Evolutionary conservation across 345 rosid genomes (phyloP).

Genomic region (Carallia brachiata): DNA sequence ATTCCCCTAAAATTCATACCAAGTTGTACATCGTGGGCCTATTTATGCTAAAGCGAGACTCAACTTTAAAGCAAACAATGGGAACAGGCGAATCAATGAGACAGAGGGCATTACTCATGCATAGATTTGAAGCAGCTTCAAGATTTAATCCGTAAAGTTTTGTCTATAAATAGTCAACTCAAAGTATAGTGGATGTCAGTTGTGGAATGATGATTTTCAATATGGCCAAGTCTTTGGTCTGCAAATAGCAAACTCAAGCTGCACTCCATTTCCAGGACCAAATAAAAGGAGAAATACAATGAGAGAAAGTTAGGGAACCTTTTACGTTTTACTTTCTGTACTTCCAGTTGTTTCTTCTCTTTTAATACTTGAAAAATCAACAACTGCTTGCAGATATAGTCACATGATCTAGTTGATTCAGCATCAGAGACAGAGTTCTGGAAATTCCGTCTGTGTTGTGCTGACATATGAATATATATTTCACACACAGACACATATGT

Average conservation of each 20-base stretch:
- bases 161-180: no score
- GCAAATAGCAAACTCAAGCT: background rate
- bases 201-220: no score
- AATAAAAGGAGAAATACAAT: background rate
- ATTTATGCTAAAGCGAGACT: background rate
- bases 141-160: no score
- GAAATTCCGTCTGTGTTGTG: background rate
- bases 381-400: background rate
- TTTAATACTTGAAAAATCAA: background rate
- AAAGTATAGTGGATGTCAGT: no score
- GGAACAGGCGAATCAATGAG: background rate
- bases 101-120: background rate
- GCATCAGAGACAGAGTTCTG: background rate
- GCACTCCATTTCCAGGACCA: background rate
- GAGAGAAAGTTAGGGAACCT: background rate
- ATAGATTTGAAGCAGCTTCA: slow-evolving; percentile 1
- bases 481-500: no score
- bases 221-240: no score
- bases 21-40: background rate
- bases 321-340: background rate
- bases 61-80: background rate
- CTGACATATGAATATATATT: background rate
- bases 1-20: background rate
- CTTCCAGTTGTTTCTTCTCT: background rate
- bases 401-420: background rate